Conservation (phyloP, 345 rosid species). For the Melastoma malabathricum region DNA sequence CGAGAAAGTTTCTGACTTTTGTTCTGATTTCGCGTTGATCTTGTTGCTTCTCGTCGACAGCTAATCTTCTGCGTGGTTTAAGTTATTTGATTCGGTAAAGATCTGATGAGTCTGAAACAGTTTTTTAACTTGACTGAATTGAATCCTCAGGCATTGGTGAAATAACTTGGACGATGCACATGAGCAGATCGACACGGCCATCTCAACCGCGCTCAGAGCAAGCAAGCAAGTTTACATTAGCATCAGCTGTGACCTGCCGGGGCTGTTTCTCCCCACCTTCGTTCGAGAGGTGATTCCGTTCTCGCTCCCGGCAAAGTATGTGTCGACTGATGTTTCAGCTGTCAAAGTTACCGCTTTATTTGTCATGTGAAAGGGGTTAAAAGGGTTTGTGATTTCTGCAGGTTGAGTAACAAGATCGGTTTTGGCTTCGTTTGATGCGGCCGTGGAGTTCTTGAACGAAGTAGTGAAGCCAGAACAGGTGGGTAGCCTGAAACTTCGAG, state of each 20-base stretch:
- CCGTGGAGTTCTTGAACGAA: slow-evolving; percentile 61
- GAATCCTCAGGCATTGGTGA: slow-evolving; percentile 48
- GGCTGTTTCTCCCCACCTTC: slow-evolving; percentile 57
- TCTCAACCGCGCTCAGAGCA: slow-evolving; percentile 63
- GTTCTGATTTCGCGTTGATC: no score
- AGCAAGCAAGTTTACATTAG: slow-evolving; percentile 83
- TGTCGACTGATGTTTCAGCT: background rate
- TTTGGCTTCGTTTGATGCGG: slow-evolving; percentile 63
- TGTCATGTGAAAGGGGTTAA: no score
- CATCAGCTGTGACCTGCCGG: slow-evolving; percentile 55
- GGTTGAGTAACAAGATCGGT: slow-evolving; percentile 48
- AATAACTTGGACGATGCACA: slow-evolving; percentile 73
- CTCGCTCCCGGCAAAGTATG: slow-evolving; percentile 42
- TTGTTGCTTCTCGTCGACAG: background rate
- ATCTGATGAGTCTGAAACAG: no score
- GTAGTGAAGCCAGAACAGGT: slow-evolving; percentile 72
- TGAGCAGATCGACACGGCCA: slow-evolving; percentile 58
- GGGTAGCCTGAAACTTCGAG: slow-evolving; percentile 57
- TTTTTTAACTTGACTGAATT: background rate
- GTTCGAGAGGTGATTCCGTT: slow-evolving; percentile 60
- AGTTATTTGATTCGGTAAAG: no score
- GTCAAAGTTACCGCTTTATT: no score
- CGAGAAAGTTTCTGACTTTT: no score
- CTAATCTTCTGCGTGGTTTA: background rate
- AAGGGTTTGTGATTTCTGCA: slow-evolving; percentile 2